phyloP scores from a whole-genome alignment of 2,329 filamentous ascomycete species.

The Trichoderma endophyticum region DNA sequence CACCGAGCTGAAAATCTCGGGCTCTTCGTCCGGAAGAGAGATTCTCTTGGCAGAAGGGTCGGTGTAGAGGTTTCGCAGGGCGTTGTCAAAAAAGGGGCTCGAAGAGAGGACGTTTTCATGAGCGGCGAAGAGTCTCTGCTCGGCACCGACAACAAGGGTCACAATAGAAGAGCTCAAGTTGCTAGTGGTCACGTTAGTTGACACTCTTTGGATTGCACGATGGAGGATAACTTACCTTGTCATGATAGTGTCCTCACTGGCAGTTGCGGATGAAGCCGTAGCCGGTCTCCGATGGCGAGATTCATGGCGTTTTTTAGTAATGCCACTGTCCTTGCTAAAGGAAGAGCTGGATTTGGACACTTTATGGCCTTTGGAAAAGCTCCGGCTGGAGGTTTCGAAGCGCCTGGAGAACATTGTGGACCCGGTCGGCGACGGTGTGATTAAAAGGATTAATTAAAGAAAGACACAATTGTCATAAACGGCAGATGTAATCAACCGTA shows the following conservation, averaged over 20 bases:
- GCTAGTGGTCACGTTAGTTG: constrained; percentile 34
- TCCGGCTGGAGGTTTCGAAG: constrained; percentile 46
- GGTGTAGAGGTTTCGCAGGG: constrained; percentile 36
- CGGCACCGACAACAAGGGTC: constrained; percentile 74
- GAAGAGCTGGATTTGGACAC: constrained; percentile 48
- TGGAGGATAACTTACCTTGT: constrained; percentile 40
- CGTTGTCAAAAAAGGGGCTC: constrained; percentile 69
- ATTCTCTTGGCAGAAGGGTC: constrained; percentile 60
- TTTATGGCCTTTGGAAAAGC: constrained; percentile 51
- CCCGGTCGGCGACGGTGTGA: not conserved
- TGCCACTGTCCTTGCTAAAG: constrained; percentile 44
- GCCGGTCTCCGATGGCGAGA: constrained; percentile 46
- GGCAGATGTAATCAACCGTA: not conserved
- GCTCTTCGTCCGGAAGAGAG: constrained; percentile 78
- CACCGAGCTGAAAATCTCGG: constrained; percentile 85
- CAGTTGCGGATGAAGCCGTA: constrained; percentile 42
- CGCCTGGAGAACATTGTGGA: constrained; percentile 47
- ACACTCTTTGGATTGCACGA: too few relatives aligned
- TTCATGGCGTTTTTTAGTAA: constrained; percentile 55
- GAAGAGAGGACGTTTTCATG: constrained; percentile 80
- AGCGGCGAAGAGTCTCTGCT: constrained; percentile 84
- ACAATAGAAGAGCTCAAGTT: constrained; percentile 66
- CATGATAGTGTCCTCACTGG: constrained; percentile 40
- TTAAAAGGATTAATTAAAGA: not conserved
- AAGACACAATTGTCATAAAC: not conserved